Percentiles rank a stretch among this genome's conserved stretches.
Conservation (phyloP, 169 alveolate genomes). For the Plasmodium fragile region DNA sequence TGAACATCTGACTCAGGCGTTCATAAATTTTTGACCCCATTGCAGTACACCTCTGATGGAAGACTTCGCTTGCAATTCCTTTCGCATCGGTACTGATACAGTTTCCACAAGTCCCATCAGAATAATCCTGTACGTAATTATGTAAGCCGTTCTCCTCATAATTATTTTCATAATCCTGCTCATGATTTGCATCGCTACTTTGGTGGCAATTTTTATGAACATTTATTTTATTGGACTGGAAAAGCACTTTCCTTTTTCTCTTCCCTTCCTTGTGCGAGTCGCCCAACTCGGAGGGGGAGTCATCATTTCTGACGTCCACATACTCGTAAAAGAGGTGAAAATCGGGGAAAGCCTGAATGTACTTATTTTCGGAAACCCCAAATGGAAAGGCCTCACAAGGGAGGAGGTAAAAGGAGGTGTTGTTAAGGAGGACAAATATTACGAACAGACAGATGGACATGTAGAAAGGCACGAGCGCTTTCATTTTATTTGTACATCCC, state of each 20-base stretch:
- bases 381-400: constrained; percentile 12
- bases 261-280: background rate
- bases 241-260: background rate
- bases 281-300: background rate
- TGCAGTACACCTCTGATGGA: background rate
- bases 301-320: background rate
- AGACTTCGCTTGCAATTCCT: background rate
- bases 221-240: background rate
- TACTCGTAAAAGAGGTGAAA: constrained; percentile 12
- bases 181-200: background rate
- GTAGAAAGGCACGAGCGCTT: background rate
- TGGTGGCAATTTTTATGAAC: background rate
- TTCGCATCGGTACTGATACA: background rate
- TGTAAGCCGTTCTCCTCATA: background rate
- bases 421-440: constrained; percentile 18
- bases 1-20: background rate
- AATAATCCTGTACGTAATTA: background rate
- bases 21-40: background rate
- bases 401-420: background rate
- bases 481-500: constrained; percentile 14
- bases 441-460: background rate
- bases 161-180: background rate
- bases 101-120: background rate
- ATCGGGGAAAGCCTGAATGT: background rate
- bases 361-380: background rate